Evolutionary conservation across 176 grass and related monocot genomes (phyloP), one percentile per base, ranked within the genome.

Genomic region (Oryza punctata): DNA sequence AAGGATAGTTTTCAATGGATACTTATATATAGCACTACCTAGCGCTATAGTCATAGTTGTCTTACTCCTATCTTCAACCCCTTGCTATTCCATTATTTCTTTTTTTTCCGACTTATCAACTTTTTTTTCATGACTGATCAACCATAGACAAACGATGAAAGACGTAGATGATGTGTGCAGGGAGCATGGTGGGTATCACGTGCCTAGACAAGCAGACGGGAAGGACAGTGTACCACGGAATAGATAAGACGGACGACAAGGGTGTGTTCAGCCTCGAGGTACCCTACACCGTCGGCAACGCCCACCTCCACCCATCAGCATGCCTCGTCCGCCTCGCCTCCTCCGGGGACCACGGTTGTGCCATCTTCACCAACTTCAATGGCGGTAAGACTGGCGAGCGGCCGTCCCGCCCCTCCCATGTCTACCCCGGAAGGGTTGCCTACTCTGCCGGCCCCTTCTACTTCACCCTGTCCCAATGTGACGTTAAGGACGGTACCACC

Each of bases 341-440:
- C 9, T 94, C 91, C 16, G 82, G 90, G 27, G 73, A 89, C 77
- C 15, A 28, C 6, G 74, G 16, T 9, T 99, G 96, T 81, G 87
- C 84, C 73, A 65, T 86, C 16, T 14, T 75, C 78, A 99, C 96
- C 67, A 38, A 99, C 86, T 99, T 94, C 87, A 86, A 92, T 77
- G 4, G 30, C 46, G 96, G 96, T 59, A 79, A 1, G 83, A 10
- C 16, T 63, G 96, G 96, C 16, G 69, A 89, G 78, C 59, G 2
- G 10, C 91, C 73, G 1, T 26, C 12, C 14, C 85, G 82, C 89
- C 89, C 78, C 64, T 73, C 65, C 49, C 16, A 15, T 10, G 41
- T 74, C 46, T 38, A 60, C 50, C 79, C 85, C 59, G 57, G 16
- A 73, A 75, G 24, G 38, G 57, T 83, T 13, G 67, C 67, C 49